Evolutionary conservation across 768 basidiomycete genomes (phyloP).

Genomic region (Termitomyces sp.): DNA sequence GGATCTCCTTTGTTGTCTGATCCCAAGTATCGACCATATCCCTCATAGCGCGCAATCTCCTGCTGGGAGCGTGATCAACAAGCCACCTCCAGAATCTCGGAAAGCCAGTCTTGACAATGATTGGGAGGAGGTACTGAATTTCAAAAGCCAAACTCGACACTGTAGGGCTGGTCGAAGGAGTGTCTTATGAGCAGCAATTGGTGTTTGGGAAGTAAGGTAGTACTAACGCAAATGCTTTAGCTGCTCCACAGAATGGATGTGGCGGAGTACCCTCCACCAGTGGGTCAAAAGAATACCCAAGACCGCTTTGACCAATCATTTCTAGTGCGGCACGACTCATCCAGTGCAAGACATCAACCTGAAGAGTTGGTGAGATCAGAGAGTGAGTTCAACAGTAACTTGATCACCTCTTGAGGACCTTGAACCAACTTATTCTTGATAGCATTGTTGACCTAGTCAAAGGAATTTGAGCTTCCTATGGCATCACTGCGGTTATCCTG

Average conservation of each 20-base stretch:
- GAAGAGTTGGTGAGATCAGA: not conserved
- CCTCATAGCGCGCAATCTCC: not conserved
- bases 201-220: not conserved
- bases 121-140: not conserved
- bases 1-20: constrained; percentile 4
- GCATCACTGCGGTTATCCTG: not conserved
- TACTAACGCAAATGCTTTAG: constrained; percentile 6
- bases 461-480: not conserved
- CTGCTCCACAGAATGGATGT: not conserved
- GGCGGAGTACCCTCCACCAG: not conserved
- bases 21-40: constrained; percentile 6
- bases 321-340: constrained; percentile 12
- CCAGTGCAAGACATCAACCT: constrained; percentile 16
- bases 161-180: not conserved
- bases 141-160: not conserved
- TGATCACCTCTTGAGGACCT: constrained; percentile 8
- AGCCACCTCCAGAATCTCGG: constrained; percentile 9
- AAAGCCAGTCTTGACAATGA: not conserved
- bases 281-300: constrained; percentile 15
- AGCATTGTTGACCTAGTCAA: constrained; percentile 2
- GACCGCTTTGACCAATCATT: constrained; percentile 13
- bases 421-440: not conserved
- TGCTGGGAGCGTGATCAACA: constrained; percentile 7
- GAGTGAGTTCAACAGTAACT: too few relatives aligned
- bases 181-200: not conserved